These are phyloP conservation scores for Linnemannia exigua DNA, from an alignment of 192 early-diverging fungal species.

Conservation along the genomic window DNA sequence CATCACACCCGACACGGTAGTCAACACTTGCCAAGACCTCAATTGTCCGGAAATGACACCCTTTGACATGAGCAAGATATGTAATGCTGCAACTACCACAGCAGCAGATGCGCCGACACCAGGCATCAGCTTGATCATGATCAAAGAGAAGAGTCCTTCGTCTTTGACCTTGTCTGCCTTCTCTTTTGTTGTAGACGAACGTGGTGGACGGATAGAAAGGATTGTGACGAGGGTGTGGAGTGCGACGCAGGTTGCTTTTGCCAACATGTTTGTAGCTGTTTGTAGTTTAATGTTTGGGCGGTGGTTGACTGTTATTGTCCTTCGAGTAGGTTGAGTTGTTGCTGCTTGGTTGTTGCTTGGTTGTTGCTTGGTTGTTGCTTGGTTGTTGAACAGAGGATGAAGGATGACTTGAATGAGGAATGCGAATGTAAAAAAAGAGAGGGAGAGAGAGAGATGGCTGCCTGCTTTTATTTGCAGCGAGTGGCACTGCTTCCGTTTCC, in stretches of 20 bases:
- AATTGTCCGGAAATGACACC: constrained; percentile 17
- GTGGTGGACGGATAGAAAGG: constrained; percentile 26
- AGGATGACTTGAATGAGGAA: background rate
- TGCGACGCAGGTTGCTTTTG: constrained; percentile 27
- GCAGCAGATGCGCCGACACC: constrained; percentile 4
- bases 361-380: background rate
- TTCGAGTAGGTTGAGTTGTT: background rate
- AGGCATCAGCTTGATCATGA: constrained; percentile 14
- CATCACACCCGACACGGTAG: background rate
- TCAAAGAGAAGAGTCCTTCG: constrained; percentile 15
- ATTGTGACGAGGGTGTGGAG: constrained; percentile 25
- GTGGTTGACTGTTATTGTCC: background rate
- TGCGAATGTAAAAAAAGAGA: background rate
- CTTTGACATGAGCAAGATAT: constrained; percentile 26
- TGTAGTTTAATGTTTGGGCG: background rate
- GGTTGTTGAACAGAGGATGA: background rate
- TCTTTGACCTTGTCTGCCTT: constrained; percentile 39
- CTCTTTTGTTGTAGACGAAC: constrained; percentile 25
- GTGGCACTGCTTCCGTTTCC: background rate
- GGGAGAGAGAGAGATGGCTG: background rate
- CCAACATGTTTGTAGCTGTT: constrained; percentile 16
- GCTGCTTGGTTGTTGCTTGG: background rate
- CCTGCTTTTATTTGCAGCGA: background rate
- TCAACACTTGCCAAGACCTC: constrained; percentile 12
- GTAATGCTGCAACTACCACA: background rate